Base-by-base conservation (phyloP, 805 yeast genomes). In the Metschnikowia hibisci region DNA sequence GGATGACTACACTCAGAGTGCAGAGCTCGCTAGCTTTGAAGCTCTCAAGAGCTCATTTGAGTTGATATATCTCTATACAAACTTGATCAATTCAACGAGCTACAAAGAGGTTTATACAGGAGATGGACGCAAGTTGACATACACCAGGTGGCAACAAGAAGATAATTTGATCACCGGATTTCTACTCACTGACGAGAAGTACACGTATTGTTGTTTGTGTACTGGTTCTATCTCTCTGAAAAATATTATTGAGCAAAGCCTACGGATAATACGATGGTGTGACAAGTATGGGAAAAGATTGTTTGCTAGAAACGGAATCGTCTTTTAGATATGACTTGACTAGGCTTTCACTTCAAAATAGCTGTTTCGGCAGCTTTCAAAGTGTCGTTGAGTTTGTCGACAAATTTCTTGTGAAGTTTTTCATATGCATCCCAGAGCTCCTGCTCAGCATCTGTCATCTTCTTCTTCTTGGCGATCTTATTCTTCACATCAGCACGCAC, bases 181-280 rank as follows among this genome's bases (percentile, higher is more conserved):
- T 34, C 62, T 66, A 66, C 50, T 69, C 16, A 50, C 66, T 1
- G 67, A 67, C 46, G 57, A 55, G 11, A 47, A 39, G 3, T 66
- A 56, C 38, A 74, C 66, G 39, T 66, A 66, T 44, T 69, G 64
- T 51, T 68, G 74, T 47, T 42, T 71, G 33, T 57, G 66, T 32
- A 55, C 57, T n/a, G 77, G 81, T 1, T 56, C 69, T 7, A 73
- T 80, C 13, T 73, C 76, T 34, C 78, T 81, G 33, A 77, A 77
- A 31, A 70, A 75, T 0, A 63, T 89, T 45, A 74, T 84, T 12
- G 67, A 67, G 15, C 80, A 87, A 47, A 82, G 89, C 31, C 72
- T 80, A 40, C 69, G 72, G 15, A 78, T 88, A 11, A 80, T 85
- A 7, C 71, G 72, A 38, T 90, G 96, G 96, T 82, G 95, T 53